These are phyloP conservation scores for Nectriaceae sp. DNA, from an alignment of 2,329 filamentous ascomycete genomes.

Conservation along the genomic window DNA sequence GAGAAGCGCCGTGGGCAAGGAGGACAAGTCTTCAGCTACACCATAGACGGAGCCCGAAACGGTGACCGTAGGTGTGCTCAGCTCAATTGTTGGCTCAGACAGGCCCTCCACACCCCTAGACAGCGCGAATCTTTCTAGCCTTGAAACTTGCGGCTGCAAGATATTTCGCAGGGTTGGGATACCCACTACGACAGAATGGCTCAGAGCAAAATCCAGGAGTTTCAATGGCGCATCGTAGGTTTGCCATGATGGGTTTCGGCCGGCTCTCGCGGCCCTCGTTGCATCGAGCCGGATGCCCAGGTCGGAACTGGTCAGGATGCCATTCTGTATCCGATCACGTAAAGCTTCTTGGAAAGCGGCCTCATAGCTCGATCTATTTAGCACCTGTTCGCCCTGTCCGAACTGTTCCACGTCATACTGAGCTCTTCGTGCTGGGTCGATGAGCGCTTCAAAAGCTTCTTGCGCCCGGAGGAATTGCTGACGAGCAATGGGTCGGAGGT, in stretches of 20 bases:
- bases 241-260: constrained; percentile 2
- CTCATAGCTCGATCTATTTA: constrained; percentile 21
- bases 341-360: constrained; percentile 22
- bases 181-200: constrained; percentile 39
- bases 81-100: constrained; percentile 18
- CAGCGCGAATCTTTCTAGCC: constrained; percentile 22
- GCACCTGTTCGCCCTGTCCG: constrained; percentile 17
- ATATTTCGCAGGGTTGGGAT: constrained; percentile 34
- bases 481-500: constrained; percentile 40
- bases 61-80: constrained; percentile 36
- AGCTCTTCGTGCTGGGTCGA: constrained; percentile 42
- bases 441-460: constrained; percentile 49
- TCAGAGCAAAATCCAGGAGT: constrained; percentile 42
- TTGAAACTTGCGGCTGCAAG: constrained; percentile 26
- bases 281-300: constrained; percentile 40
- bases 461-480: constrained; percentile 44
- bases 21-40: constrained; percentile 29
- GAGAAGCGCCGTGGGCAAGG: constrained; percentile 34
- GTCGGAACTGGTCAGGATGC: constrained; percentile 36
- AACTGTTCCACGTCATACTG: constrained; percentile 42
- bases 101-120: constrained; percentile 14
- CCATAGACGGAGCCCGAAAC: constrained; percentile 44
- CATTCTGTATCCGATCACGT: constrained; percentile 20
- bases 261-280: constrained; percentile 13
- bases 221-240: constrained; percentile 15